Evolutionary conservation across 2,329 filamentous ascomycete species (phyloP).

Genomic region (Talaromyces sp.): DNA sequence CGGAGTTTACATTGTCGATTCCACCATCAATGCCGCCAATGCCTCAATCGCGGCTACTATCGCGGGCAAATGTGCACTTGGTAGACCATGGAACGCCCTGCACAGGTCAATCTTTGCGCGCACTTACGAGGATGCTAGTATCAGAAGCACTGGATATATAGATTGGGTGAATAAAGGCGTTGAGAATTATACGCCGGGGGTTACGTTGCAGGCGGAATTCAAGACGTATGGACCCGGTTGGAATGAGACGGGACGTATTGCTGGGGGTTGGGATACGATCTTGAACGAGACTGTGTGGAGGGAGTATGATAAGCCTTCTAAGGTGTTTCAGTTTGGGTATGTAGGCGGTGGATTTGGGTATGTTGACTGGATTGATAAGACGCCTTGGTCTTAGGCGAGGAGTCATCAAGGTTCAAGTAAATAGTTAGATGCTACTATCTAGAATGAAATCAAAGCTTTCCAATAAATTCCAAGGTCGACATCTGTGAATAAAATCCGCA

Average conservation of each 20-base stretch:
- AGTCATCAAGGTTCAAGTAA: too few species aligned
- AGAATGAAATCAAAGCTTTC: too few species aligned
- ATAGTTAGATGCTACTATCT: too few species aligned
- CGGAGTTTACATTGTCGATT: slow-evolving; percentile 61
- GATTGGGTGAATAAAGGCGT: slow-evolving; percentile 45
- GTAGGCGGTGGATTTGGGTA: slow-evolving; percentile 47
- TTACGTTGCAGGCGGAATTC: slow-evolving; percentile 58
- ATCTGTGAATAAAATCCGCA: too few species aligned
- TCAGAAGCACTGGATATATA: slow-evolving; percentile 55
- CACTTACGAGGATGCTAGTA: slow-evolving; percentile 54
- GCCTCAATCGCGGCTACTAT: slow-evolving; percentile 37
- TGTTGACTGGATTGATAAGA: slow-evolving; percentile 49
- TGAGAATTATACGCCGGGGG: slow-evolving; percentile 36
- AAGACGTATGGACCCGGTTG: slow-evolving; percentile 52
- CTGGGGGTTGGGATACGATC: slow-evolving; percentile 46
- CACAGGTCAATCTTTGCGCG: slow-evolving; percentile 58
- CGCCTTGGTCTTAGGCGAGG: slow-evolving; percentile 6
- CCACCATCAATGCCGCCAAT: slow-evolving; percentile 55
- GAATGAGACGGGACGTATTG: slow-evolving; percentile 46
- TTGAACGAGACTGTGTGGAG: slow-evolving; percentile 40
- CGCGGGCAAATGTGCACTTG: slow-evolving; percentile 53
- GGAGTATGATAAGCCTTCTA: slow-evolving; percentile 37
- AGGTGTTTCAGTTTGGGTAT: slow-evolving; percentile 44
- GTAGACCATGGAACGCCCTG: slow-evolving; percentile 60
- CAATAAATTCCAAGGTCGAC: too few species aligned